Evolutionary conservation across 257 asterid genomes (phyloP).

Genomic region (Phtheirospermum japonicum): DNA sequence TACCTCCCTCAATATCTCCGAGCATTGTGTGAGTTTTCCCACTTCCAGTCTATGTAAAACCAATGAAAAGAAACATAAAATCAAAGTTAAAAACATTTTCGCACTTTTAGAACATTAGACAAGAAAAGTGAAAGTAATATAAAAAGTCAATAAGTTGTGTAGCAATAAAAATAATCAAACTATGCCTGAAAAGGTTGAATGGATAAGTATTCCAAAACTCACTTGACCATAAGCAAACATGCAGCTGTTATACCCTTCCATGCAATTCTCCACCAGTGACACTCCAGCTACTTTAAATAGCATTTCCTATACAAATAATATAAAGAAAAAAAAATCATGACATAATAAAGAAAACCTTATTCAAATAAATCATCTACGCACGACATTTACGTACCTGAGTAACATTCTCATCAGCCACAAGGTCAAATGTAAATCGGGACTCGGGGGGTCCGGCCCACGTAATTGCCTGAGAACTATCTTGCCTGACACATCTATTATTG

Average conservation of each 20-base stretch:
- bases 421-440: slow-evolving; percentile 80
- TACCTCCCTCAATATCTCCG: slow-evolving; percentile 96
- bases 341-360: not conserved
- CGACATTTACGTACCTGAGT: slow-evolving; percentile 59
- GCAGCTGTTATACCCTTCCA: slow-evolving; percentile 96
- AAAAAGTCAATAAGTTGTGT: not conserved
- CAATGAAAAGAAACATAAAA: slow-evolving; percentile 1
- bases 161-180: not conserved
- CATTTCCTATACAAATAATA: slow-evolving; percentile 63
- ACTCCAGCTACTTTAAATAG: slow-evolving; percentile 84
- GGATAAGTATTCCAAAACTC: slow-evolving; percentile 25
- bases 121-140: not conserved
- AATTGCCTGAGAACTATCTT: slow-evolving; percentile 82
- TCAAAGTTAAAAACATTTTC: slow-evolving; percentile 7
- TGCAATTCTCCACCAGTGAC: slow-evolving; percentile 95
- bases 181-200: not conserved
- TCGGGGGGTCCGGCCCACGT: slow-evolving; percentile 93
- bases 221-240: slow-evolving; percentile 99
- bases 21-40: slow-evolving; percentile 99
- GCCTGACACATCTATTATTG: slow-evolving; percentile 65
- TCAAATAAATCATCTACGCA: not conserved
- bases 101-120: slow-evolving; percentile 10
- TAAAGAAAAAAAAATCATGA: slow-evolving; percentile 19
- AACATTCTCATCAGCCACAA: slow-evolving; percentile 90
- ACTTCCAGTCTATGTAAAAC: slow-evolving; percentile 76